Evolutionary conservation across 495 filamentous ascomycete species (phyloP), one percentile per base, ranked within the genome.

Genomic region (Aspergillus campestris): DNA sequence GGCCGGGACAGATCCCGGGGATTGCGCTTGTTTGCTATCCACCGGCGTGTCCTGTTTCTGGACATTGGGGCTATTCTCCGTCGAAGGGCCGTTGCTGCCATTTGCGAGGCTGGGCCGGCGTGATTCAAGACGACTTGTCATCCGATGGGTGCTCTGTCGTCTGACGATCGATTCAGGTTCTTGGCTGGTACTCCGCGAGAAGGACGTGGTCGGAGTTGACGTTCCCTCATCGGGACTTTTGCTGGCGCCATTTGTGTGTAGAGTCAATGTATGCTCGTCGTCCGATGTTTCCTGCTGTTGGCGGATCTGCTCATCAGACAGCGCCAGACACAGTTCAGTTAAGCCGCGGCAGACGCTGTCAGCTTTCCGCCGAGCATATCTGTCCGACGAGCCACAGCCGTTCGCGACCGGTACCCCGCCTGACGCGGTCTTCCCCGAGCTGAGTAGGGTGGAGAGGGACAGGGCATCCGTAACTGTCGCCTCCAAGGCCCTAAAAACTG

Each of bases 281-380:
- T 59, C 49, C 29, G 57, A 65, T 30, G 56, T 52, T 6, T 60
- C 49, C 33, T 60, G 65, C 28, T 59, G 52, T 27, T 40, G 57
- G 28, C 52, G 57, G 13, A 64, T 49, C 24, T 67, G 61, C 41
- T 67, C 65, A 33, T 70, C 70, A n/a, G 84, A 84, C 35, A 98
- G 67, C 11, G 88, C 87, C 33, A 98, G 75, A 57, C 87, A 95
- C 15, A 98, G 72, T 56, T 98, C 92, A 2, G 92, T 97, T 45
- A 98, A 65, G 52, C 85, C 90, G 38, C 92, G 79, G 64, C 94
- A 97, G 61, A 97, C 77, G 56, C 83, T 90, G 59, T 97, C 92
- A 28, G 86, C 87, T 60, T 95, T 97, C 45, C 91, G 79, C 33
- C 87, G 79, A 28, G 95, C 74, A 52, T 89, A 84, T 39, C 91